Percentiles rank a stretch among this genome's conserved stretches.
Evolutionary conservation across 805 yeast genomes (phyloP).

Genomic region (Kluyveromyces dobzhanskii): DNA sequence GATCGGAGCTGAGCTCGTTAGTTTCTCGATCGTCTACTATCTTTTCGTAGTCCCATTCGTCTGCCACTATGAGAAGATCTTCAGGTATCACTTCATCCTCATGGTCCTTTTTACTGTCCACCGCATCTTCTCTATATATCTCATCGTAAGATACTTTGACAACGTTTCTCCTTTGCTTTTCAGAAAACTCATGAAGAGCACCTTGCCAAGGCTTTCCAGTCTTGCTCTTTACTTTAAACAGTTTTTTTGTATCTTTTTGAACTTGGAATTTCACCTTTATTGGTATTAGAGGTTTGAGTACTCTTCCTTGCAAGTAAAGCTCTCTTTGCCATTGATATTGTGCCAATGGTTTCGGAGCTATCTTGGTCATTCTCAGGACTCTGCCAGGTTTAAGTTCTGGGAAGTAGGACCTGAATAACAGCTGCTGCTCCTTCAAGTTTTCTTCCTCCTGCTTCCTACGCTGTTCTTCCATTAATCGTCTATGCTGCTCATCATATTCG

Average conservation of each 20-base stretch:
- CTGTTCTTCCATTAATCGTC: constrained; percentile 10
- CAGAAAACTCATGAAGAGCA: not conserved
- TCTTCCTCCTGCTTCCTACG: constrained; percentile 11
- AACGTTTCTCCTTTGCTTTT: constrained; percentile 14
- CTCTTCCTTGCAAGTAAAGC: constrained; percentile 24
- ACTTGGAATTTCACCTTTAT: constrained; percentile 44
- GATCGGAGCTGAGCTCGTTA: not conserved
- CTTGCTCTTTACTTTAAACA: constrained; percentile 30
- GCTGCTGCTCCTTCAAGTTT: constrained; percentile 25
- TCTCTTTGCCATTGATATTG: constrained; percentile 40
- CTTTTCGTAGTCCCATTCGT: constrained; percentile 69
- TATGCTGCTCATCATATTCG: constrained; percentile 12
- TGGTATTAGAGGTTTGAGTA: constrained; percentile 37
- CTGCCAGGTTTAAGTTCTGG: constrained; percentile 45
- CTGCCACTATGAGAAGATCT: constrained; percentile 57
- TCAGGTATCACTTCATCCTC: constrained; percentile 32
- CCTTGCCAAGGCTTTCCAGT: constrained; percentile 7
- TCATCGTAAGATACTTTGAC: constrained; percentile 17
- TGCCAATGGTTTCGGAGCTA: constrained; percentile 41
- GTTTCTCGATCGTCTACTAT: constrained; percentile 41
- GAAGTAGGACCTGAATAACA: constrained; percentile 39
- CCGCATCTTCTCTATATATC: constrained; percentile 10
- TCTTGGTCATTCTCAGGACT: constrained; percentile 46
- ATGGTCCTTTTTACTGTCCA: constrained; percentile 11
- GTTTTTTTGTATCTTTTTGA: constrained; percentile 42